Base-by-base conservation (phyloP, 2,329 filamentous ascomycete species). In the Penicillium aurantiogriseum region DNA sequence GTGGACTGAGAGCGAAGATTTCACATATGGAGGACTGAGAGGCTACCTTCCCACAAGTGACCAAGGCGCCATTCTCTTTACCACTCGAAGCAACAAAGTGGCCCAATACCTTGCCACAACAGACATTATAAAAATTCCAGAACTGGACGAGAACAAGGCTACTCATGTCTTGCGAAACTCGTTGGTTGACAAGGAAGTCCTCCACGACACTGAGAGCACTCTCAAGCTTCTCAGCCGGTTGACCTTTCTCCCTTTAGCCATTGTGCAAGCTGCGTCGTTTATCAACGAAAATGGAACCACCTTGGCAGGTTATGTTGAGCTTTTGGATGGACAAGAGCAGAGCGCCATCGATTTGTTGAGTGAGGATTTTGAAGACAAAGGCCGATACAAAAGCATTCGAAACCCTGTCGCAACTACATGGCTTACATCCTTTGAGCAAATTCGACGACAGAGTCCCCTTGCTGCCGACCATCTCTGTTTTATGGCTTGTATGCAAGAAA, bases 401-500 rank as follows among this genome's bases (percentile, higher is more conserved):
- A 76, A 74, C 33, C 70, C 74, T 2, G 65, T 76, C 2, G 67
- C 70, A 0, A 64, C 56, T 1, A 75, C 72, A 0, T 76, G 70
- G 72, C 58, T 73, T 7, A 67, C 72, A 1, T 74, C 72, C 0
- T 74, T 75, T 36, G 44, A 60, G 0, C 65, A 73, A 53, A 69
- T 76, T 5, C 58, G 31, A 13, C n/a, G 56, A 1, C 40, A 52
- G 5, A 51, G 58, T 19, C 40, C 19, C 2, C 43, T 66, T 0
- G 72, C 73, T 0, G 48, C 60, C 0, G 51, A 67, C 0, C 64
- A 68, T 43, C 59, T 76, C 1, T 63, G 62, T 0, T 62, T 71
- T 2, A 73, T 76, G 60, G 61, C 69, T 6, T 71, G 71, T 25
- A 58, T 75, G 1, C 57, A 68, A 23, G 59, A 59, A 3, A 62